Base-by-base conservation (phyloP, 2,329 filamentous ascomycete genomes). In the Arachnomyces sp. region DNA sequence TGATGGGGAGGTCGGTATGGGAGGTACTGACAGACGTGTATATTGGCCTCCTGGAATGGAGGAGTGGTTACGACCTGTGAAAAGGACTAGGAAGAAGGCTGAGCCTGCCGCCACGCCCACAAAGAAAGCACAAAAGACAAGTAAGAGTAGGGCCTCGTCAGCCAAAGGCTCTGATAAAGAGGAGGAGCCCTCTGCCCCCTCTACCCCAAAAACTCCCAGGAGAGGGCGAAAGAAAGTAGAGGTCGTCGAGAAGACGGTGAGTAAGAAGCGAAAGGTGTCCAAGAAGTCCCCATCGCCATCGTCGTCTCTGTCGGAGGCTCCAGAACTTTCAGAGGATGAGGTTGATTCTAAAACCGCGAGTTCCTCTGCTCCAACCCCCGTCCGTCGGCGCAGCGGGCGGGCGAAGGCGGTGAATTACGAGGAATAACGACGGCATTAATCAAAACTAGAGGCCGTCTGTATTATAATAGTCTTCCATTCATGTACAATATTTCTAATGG, bases 21-120 rank as follows among this genome's bases (percentile, higher is more conserved):
- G 90, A 30, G 90, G 90, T 0, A 77, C 81, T 0, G 73, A 90
- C 17, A 72, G 79, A 36, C 71, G 89, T 31, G 90, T 95, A 0
- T 95, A 93, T 58, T 95, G 90, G 89, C 89, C 88, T 0, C 72
- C 78, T 1, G 85, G 85, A 0, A 87, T 88, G 79, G 89, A 94
- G 58, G 84, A 93, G 46, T 95, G 88, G 87, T 66, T 95, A 15
- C 73, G 81, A 40, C 87, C 88, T 0, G 81, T 76, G 61, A 95
- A 94, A 31, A 34, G 46, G n/a, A 25, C 35, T 2, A 46, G 43
- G 17, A 30, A 36, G 7, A 45, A 43, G 38, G 28, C 28, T 28
- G 12, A 11, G 32, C 11, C 11, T 18, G 13, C 18, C 9, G 17
- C 32, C 4, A 13, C 29, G 28, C n/a, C 34, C 11, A 36, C 18